These are phyloP conservation scores for Hibiscus mutabilis DNA, from an alignment of 345 rosid genomes.

Conservation along the genomic window DNA sequence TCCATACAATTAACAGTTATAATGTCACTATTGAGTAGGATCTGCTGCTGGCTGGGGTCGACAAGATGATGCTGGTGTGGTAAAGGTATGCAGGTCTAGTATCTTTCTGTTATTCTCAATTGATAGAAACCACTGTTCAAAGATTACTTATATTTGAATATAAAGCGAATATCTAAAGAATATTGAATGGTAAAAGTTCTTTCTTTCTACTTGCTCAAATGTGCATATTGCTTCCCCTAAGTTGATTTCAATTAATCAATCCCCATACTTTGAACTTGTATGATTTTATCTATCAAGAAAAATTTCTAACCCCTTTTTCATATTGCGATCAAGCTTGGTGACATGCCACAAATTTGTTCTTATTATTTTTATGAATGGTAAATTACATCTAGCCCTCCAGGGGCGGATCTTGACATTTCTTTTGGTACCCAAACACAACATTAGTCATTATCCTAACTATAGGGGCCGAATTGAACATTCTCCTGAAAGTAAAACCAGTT, in stretches of 20 bases:
- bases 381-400: not conserved
- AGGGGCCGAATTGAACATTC: not conserved
- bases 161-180: not conserved
- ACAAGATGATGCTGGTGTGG: conserved; percentile 91
- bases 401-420: no score
- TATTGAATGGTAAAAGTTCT: not conserved
- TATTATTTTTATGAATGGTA: not conserved
- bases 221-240: not conserved
- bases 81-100: conserved; percentile 48
- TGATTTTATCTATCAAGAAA: no score
- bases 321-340: not conserved
- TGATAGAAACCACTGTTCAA: not conserved
- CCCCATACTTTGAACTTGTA: no score
- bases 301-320: not conserved
- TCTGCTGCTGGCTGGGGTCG: conserved; percentile 98
- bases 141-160: not conserved
- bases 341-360: not conserved
- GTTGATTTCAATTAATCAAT: not conserved
- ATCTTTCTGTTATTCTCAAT: not conserved
- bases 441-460: not conserved
- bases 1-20: not conserved
- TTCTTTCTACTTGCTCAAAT: not conserved
- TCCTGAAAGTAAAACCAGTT: not conserved
- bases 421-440: not conserved
- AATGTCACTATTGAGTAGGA: conserved; percentile 36